phyloP scores from a whole-genome alignment of 495 filamentous ascomycete genomes.

The Bombardia bombarda region DNA sequence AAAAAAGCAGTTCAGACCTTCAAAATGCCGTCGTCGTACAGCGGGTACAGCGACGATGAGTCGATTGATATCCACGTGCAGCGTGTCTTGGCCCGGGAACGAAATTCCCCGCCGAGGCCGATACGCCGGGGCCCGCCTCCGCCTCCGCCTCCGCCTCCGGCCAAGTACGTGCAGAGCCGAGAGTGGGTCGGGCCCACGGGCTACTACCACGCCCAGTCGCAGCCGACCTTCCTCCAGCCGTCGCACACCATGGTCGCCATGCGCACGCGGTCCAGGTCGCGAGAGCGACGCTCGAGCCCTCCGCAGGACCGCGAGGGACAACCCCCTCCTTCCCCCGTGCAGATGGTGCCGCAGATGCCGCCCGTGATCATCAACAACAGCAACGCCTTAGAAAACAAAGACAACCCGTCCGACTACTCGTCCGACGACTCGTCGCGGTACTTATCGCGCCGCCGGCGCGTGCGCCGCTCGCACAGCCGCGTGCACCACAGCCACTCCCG shows the following conservation, averaged over 20 bases:
- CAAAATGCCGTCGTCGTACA: no score
- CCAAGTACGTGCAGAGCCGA: conserved; percentile 32
- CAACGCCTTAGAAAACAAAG: conserved; percentile 28
- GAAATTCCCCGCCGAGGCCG: background rate
- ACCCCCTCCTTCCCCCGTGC: no score
- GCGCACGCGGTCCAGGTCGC: conserved; percentile 29
- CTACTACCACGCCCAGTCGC: conserved; percentile 20
- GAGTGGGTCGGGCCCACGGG: conserved; percentile 20
- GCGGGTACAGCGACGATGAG: conserved; percentile 24
- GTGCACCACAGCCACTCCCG: conserved; percentile 9
- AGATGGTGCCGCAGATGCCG: conserved; percentile 20
- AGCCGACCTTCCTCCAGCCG: conserved; percentile 20
- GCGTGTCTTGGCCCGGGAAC: conserved; percentile 18
- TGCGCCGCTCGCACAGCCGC: conserved; percentile 13
- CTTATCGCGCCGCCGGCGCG: conserved; percentile 5
- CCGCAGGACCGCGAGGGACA: conserved; percentile 13
- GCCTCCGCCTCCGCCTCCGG: conserved; percentile 22
- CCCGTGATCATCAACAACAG: conserved; percentile 46
- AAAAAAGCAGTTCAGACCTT: no score
- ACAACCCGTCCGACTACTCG: conserved; percentile 26
- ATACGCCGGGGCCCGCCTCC: conserved; percentile 14
- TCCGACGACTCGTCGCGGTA: conserved; percentile 18
- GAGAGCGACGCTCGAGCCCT: conserved; percentile 30
- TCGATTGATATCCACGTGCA: conserved; percentile 37
- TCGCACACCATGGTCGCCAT: conserved; percentile 31